phyloP scores from a whole-genome alignment of 2,329 filamentous ascomycete genomes.

The Rutstroemia sp. region DNA sequence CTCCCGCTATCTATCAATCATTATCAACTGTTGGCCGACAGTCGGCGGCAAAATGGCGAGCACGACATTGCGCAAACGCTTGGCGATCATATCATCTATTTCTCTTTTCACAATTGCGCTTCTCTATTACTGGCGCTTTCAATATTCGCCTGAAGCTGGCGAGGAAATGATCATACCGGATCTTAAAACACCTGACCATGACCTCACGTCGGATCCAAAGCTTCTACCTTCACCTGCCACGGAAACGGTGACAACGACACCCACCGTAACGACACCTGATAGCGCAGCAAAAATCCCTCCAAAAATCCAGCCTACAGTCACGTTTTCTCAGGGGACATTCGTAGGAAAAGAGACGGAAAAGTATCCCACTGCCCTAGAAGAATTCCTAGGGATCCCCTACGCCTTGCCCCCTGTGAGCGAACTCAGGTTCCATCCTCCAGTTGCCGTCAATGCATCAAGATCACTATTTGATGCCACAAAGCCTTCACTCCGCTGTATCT shows the following conservation, averaged over 20 bases:
- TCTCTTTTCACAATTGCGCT: not conserved
- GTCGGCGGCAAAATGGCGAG: not conserved
- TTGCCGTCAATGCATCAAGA: conserved; percentile 15
- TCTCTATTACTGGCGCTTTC: conserved; percentile 1
- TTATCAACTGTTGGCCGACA: too few species aligned
- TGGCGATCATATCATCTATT: not conserved
- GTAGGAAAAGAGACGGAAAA: conserved; percentile 16
- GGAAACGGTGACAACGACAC: not conserved
- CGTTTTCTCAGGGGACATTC: conserved; percentile 23
- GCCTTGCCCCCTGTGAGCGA: conserved; percentile 39
- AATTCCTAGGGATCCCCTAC: conserved; percentile 44
- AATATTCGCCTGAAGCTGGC: not conserved
- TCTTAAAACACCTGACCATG: not conserved
- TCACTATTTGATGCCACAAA: conserved; percentile 31
- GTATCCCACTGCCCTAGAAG: conserved; percentile 26
- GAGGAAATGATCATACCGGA: not conserved
- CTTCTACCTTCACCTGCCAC: not conserved
- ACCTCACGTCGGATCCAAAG: not conserved
- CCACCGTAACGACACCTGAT: not conserved
- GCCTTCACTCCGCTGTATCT: conserved; percentile 29
- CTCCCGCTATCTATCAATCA: too few species aligned
- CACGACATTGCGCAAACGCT: not conserved
- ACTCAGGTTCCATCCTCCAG: conserved; percentile 36
- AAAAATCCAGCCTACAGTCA: conserved; percentile 5
- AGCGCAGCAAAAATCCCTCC: not conserved